Evolutionary conservation across 495 filamentous ascomycete species (phyloP).

Genomic region (Aspergillus saccharolyticus): DNA sequence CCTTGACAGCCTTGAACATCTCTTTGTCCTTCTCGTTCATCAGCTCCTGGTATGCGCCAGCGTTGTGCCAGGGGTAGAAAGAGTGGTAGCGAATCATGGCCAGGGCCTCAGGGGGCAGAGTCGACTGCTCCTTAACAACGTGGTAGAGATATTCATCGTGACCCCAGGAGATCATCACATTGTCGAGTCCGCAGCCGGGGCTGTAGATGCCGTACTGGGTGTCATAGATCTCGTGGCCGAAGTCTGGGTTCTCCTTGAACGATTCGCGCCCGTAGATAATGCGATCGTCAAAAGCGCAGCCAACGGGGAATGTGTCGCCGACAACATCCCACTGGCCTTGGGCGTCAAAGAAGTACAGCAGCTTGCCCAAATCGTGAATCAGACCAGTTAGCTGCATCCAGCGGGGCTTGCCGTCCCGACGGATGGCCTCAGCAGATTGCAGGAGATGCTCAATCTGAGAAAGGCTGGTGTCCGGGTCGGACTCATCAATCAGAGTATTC

Average conservation of each 20-base stretch:
- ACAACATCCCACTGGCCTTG: conserved; percentile 90
- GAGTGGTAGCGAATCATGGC: conserved; percentile 89
- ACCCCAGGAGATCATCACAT: conserved; percentile 85
- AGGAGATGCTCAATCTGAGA: conserved; percentile 84
- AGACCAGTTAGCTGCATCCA: conserved; percentile 90
- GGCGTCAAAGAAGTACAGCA: conserved; percentile 78
- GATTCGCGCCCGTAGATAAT: conserved; percentile 73
- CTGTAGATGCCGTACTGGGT: conserved; percentile 73
- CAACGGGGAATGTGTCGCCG: conserved; percentile 89
- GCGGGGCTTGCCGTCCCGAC: conserved; percentile 79
- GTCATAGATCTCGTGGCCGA: conserved; percentile 58
- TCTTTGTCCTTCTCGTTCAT: conserved; percentile 76
- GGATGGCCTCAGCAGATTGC: conserved; percentile 81
- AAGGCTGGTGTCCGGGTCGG: conserved; percentile 80
- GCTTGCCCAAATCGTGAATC: conserved; percentile 87
- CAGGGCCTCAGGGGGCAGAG: conserved; percentile 70
- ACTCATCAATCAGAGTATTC: conserved; percentile 83
- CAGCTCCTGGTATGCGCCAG: conserved; percentile 69
- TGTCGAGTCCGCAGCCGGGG: conserved; percentile 70
- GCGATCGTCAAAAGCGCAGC: conserved; percentile 67
- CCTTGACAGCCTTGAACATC: conserved; percentile 74
- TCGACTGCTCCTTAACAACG: conserved; percentile 72
- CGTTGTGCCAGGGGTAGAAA: conserved; percentile 86
- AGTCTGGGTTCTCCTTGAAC: conserved; percentile 69
- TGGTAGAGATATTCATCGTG: conserved; percentile 91